These are phyloP conservation scores for Cryptococcus sp. DNA, from an alignment of 1,284 basidiomycete genomes.

Conservation along the genomic window DNA sequence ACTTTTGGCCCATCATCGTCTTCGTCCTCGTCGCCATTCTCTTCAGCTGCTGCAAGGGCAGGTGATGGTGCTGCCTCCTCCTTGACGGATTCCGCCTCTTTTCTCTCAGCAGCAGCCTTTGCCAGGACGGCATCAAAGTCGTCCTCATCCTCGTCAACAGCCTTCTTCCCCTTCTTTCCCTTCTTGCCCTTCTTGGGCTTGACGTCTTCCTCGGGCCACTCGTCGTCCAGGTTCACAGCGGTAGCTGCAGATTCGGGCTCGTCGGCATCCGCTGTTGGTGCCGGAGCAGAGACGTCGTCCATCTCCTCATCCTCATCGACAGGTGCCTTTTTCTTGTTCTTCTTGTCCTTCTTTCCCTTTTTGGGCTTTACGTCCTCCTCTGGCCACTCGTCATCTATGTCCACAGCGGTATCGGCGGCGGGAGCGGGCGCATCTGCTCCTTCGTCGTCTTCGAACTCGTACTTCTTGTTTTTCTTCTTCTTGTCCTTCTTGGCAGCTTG, in stretches of 20 bases:
- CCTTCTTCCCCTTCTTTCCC: conserved; percentile 58
- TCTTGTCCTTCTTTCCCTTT: conserved; percentile 55
- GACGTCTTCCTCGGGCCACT: conserved; percentile 54
- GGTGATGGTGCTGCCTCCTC: conserved; percentile 56
- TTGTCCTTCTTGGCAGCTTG: conserved; percentile 44
- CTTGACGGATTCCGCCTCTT: conserved; percentile 53
- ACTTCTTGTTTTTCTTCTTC: conserved; percentile 36
- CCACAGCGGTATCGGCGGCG: conserved; percentile 18
- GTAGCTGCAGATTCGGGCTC: conserved; percentile 21
- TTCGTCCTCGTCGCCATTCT: conserved; percentile 61
- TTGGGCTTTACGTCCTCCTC: conserved; percentile 54
- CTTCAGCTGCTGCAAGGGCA: conserved; percentile 54
- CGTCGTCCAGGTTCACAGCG: conserved; percentile 43
- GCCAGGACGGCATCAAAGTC: conserved; percentile 35
- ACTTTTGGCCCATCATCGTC: conserved; percentile 67
- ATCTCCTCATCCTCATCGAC: conserved; percentile 31
- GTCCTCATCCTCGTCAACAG: conserved; percentile 46
- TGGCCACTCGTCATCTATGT: conserved; percentile 52
- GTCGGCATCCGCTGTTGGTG: conserved; percentile 24
- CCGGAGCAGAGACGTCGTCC: conserved; percentile 43
- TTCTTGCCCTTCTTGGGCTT: conserved; percentile 57
- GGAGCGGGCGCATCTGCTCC: conserved; percentile 35
- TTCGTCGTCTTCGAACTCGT: conserved; percentile 30
- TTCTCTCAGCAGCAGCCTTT: conserved; percentile 35
- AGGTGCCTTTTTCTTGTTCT: conserved; percentile 33